Conservation (phyloP, 805 yeast genomes). For the Allodekkera sacchari region DNA sequence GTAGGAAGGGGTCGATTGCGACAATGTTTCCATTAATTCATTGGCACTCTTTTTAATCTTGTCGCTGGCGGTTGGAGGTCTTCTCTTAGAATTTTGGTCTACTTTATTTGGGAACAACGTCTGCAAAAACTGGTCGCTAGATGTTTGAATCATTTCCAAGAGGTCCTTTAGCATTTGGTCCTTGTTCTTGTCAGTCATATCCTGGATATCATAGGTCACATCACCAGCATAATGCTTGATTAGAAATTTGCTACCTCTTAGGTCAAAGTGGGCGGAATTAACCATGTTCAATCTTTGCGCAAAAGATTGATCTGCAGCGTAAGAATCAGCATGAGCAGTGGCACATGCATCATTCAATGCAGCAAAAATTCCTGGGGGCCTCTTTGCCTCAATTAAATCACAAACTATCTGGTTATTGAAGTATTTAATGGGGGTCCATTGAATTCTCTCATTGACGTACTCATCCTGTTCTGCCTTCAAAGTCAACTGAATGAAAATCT, state of each 20-base stretch:
- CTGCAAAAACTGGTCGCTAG: constrained; percentile 55
- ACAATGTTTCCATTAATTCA: constrained; percentile 76
- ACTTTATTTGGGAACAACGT: constrained; percentile 57
- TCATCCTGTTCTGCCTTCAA: constrained; percentile 97
- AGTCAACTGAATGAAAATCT: constrained; percentile 91
- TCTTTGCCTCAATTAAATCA: constrained; percentile 84
- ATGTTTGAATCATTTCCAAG: constrained; percentile 66
- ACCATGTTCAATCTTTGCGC: constrained; percentile 86
- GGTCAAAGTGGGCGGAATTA: constrained; percentile 74
- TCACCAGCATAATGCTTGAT: constrained; percentile 98
- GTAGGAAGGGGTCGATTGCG: constrained; percentile 89
- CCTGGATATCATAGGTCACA: constrained; percentile 81
- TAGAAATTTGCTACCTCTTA: constrained; percentile 78
- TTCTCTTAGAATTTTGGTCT: constrained; percentile 56
- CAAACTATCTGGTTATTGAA: constrained; percentile 95
- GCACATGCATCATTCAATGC: constrained; percentile 96
- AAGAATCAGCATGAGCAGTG: constrained; percentile 96
- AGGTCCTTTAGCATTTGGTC: constrained; percentile 88
- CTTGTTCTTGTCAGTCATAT: constrained; percentile 95
- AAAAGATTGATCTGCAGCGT: constrained; percentile 94
- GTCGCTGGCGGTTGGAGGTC: constrained; percentile 96
- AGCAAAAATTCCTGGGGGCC: constrained; percentile 96
- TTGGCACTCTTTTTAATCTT: constrained; percentile 91
- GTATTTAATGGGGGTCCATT: constrained; percentile 96
- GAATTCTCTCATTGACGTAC: constrained; percentile 87